Percentiles rank a stretch among this genome's conserved stretches.
phyloP scores from a whole-genome alignment of 176 grass and related monocot species.

The Melocanna baccifera region DNA sequence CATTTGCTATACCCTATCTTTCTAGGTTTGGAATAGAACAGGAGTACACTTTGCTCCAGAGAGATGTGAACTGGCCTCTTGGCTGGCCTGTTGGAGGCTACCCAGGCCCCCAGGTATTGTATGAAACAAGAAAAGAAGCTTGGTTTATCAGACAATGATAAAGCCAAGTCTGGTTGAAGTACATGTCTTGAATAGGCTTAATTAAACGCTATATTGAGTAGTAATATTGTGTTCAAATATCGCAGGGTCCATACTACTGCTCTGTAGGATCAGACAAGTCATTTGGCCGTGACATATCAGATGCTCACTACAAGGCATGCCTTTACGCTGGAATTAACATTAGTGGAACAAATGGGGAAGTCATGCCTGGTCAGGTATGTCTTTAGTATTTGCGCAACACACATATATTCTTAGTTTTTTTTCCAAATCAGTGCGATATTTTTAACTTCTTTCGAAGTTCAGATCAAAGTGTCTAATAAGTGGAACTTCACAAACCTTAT shows the following conservation, averaged over 20 bases:
- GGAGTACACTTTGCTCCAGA: slow-evolving; percentile 94
- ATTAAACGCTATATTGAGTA: not conserved
- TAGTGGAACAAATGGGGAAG: slow-evolving; percentile 97
- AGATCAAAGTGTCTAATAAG: slow-evolving; percentile 21
- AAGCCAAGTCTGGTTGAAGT: not conserved
- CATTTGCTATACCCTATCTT: not conserved
- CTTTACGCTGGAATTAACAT: slow-evolving; percentile 97
- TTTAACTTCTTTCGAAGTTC: slow-evolving; percentile 9
- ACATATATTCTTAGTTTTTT: not conserved
- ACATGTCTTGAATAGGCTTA: not conserved
- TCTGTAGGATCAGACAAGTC: slow-evolving; percentile 88
- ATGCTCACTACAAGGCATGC: slow-evolving; percentile 99
- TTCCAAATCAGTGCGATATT: not conserved
- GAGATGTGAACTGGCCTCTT: slow-evolving; percentile 92
- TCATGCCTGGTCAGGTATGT: slow-evolving; percentile 97
- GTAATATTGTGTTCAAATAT: slow-evolving; percentile 22
- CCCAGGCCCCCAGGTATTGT: slow-evolving; percentile 90
- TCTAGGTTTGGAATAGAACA: slow-evolving; percentile 95
- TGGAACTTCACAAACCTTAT: slow-evolving; percentile 21
- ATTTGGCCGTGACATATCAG: slow-evolving; percentile 95
- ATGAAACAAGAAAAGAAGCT: not conserved
- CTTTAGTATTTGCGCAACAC: not conserved
- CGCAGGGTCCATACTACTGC: slow-evolving; percentile 96
- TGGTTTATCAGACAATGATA: not conserved
- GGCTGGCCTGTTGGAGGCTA: slow-evolving; percentile 98